Evolutionary conservation across 371 early-diverging fungal genomes (phyloP), one percentile per base, ranked within the genome.

Genomic region (Phascolomyces articulosus): DNA sequence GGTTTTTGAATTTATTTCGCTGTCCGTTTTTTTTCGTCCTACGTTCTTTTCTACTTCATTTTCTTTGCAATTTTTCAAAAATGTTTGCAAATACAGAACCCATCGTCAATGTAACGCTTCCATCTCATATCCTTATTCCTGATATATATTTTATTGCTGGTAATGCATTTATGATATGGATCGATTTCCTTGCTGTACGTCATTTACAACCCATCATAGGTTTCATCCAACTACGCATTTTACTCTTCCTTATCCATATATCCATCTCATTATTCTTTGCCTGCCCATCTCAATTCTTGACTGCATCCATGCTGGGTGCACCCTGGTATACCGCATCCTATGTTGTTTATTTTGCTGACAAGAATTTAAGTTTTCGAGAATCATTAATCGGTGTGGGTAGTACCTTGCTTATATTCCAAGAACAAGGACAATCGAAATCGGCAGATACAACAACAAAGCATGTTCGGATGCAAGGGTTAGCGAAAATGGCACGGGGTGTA

Each of bases 261-360:
- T 2, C 62, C 4, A 31, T 72, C 11, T 72, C 75, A 4, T 31
- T 75, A 41, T 48, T 62, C 0, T 71, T 67, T 23, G 62, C 67
- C 26, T 65, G 70, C 24, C 54, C 34, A 11, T n/a, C 28, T n/a
- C 18, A 41, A 4, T 23, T 40, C 4, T 15, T 62, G 3, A 75
- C 70, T 15, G 27, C 65, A 1, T 40, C 70, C 2, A 61, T 65
- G 26, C 54, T 65, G 7, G 73, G 61, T 3, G 41, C 55, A 0
- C 75, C 78, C 0, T 71, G 72, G 71, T 66, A 69, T 40, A 9
- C 70, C 4, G 69, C 68, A 20, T 53, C 67, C 18, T 63, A 69
- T 40, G 34, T 68, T 13, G 68, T 70, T 0, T 34, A 57, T 23
- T 55, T 69, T 54, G 71, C 73, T 6, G 31, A 57, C 7, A 48